A percentile compares a stretch with the other conserved stretches of the same genome.
These are phyloP conservation scores for Mycena galopus DNA, from an alignment of 768 basidiomycete genomes.

Conservation along the genomic window DNA sequence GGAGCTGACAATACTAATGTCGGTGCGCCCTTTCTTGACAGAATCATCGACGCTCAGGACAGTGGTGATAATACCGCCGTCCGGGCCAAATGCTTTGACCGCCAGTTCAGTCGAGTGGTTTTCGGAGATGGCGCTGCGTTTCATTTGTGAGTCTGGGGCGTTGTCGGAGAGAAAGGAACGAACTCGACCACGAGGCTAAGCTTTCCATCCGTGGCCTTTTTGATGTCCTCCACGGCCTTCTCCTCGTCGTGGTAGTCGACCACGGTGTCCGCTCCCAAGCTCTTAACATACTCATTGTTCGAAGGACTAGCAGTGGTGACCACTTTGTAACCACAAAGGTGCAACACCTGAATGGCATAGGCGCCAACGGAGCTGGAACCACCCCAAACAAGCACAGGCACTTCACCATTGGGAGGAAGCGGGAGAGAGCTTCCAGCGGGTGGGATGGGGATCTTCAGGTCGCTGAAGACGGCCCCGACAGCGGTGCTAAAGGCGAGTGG, in stretches of 20 bases:
- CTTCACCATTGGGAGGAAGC: slow-evolving; percentile 24
- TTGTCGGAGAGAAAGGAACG: slow-evolving; percentile 24
- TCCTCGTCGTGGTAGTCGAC: slow-evolving; percentile 26
- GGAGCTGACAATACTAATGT: slow-evolving; percentile 25
- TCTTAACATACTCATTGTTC: slow-evolving; percentile 25
- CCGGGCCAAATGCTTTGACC: slow-evolving; percentile 25
- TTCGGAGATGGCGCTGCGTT: slow-evolving; percentile 20
- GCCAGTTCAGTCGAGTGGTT: slow-evolving; percentile 27
- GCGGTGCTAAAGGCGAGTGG: slow-evolving; percentile 26
- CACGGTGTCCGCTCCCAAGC: slow-evolving; percentile 24
- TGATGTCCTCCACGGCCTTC: slow-evolving; percentile 24
- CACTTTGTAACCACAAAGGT: slow-evolving; percentile 23
- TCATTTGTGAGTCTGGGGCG: slow-evolving; percentile 18
- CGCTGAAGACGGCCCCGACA: slow-evolving; percentile 24
- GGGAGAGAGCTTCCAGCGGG: slow-evolving; percentile 22
- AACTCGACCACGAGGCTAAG: slow-evolving; percentile 26
- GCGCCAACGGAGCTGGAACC: slow-evolving; percentile 24
- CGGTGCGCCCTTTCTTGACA: slow-evolving; percentile 27
- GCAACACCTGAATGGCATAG: slow-evolving; percentile 23
- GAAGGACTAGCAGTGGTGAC: slow-evolving; percentile 27
- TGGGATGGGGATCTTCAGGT: slow-evolving; percentile 19
- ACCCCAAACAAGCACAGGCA: no score
- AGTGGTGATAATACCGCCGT: slow-evolving; percentile 27
- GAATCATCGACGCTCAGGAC: slow-evolving; percentile 23
- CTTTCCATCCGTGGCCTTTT: slow-evolving; percentile 27